Base-by-base conservation (phyloP, 805 yeast species). In the Myxozyma sirexii region DNA sequence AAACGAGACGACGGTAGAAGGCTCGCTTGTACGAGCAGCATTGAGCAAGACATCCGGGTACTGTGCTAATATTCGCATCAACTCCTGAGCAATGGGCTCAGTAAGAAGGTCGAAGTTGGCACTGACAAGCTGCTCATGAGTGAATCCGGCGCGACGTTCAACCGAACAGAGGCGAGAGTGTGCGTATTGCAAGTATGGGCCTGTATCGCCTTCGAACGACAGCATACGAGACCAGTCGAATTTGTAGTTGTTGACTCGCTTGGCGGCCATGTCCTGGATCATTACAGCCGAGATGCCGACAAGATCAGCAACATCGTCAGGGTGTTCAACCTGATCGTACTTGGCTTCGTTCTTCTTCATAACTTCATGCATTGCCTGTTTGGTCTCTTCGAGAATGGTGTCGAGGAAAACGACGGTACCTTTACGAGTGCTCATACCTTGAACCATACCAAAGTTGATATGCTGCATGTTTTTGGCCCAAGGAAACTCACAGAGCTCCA, bases 321-420 rank as follows among this genome's bases (percentile, higher is more conserved):
- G 99, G 73, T 92, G 84, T 72, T 87, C 94, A 68, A 93, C 90
- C 77, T 90, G 97, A 10, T 93, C 86, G 72, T 91, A 94, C 77
- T 94, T 94, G 67, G 80, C 86, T 74, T 86, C 90, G 75, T 93
- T 94, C 77, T 85, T 85, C 77, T 87, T 84, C 98, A 94, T 94
- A 57, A 94, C 97, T 68, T 90, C 94, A 72, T 91, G 96, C 97
- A 94, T 94, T 70, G 89, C 84, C 57, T 88, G 90, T 77, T 88
- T 88, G 60, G 97, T 91, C 75, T 90, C 97, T 76, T 93, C 94
- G 68, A 94, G 80, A 68, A 94, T 94, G 71, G 84, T 87, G 76
- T 94, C 97, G 70, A 94, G 82, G 82, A 94, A 94, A n/a, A 94
- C 98, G 64, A 94, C 99, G 37, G 97, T 94, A 68, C 99, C 99